Evolutionary conservation across 2,329 filamentous ascomycete species (phyloP).

Genomic region (Parafenestella ontariensis): DNA sequence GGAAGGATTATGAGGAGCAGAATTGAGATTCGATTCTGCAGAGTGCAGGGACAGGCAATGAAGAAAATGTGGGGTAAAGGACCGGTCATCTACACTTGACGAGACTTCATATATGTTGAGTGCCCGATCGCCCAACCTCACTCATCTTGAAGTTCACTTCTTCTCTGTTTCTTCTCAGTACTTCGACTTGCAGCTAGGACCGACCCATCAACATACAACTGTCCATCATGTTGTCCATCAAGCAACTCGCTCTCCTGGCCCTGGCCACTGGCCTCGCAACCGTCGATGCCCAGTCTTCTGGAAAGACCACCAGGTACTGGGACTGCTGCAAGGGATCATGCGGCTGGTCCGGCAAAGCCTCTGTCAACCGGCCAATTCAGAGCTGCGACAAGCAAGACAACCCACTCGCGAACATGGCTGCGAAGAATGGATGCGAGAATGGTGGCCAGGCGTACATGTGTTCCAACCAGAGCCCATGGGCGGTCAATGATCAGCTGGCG

Average conservation of each 20-base stretch:
- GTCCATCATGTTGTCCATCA: constrained; percentile 36
- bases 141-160: not conserved
- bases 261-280: constrained; percentile 33
- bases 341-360: constrained; percentile 65
- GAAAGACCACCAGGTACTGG: constrained; percentile 49
- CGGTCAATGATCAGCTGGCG: constrained; percentile 62
- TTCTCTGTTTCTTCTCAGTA: not conserved
- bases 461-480: constrained; percentile 68
- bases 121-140: not conserved
- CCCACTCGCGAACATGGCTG: constrained; percentile 60
- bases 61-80: constrained; percentile 8
- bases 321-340: constrained; percentile 77
- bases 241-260: constrained; percentile 36
- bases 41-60: not conserved
- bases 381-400: constrained; percentile 65
- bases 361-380: constrained; percentile 59
- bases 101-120: constrained; percentile 6
- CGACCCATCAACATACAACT: not conserved
- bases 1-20: not conserved
- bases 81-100: not conserved
- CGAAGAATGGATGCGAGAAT: constrained; percentile 60
- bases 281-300: constrained; percentile 37
- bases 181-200: too few species aligned
- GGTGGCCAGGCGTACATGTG: constrained; percentile 66
- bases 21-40: not conserved